Percentiles rank a stretch among this genome's conserved stretches.
Evolutionary conservation across 2,329 filamentous ascomycete species (phyloP).

Genomic region (Epichloe hybrida): DNA sequence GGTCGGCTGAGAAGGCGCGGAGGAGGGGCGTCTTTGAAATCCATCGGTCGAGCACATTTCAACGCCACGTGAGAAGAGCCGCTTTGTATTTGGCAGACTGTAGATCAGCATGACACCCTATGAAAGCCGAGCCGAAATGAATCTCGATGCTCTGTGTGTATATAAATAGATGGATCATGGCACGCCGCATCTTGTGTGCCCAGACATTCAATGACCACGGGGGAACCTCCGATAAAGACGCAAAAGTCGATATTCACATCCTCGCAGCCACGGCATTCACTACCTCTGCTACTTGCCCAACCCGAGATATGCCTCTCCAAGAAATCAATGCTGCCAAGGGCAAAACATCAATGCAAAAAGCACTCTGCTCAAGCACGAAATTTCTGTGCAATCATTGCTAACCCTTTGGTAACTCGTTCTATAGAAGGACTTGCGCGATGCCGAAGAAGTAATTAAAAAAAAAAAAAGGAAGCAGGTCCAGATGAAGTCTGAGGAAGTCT

Average conservation of each 20-base stretch:
- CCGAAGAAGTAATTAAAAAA: no score
- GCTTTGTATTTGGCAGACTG: neutral
- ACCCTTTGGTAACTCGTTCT: slow-evolving; percentile 16
- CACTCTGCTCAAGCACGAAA: slow-evolving; percentile 14
- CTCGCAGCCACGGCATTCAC: neutral
- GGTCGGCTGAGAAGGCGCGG: neutral
- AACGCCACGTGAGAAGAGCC: neutral
- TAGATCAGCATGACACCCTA: neutral
- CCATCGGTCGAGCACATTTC: neutral
- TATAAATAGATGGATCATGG: neutral
- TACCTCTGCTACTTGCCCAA: neutral
- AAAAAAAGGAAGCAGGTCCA: no score
- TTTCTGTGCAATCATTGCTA: slow-evolving; percentile 14
- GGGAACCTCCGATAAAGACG: neutral
- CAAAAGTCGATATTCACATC: neutral
- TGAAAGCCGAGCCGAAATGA: neutral
- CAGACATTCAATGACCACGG: neutral
- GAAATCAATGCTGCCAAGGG: no score
- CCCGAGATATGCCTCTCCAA: neutral
- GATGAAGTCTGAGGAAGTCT: no score
- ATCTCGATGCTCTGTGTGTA: neutral
- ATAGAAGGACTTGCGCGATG: slow-evolving; percentile 19
- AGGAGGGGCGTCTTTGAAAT: neutral
- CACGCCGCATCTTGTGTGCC: neutral
- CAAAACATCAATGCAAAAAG: no score